phyloP scores from a whole-genome alignment of 106 monocot species.

The Dioscorea dumetorum region DNA sequence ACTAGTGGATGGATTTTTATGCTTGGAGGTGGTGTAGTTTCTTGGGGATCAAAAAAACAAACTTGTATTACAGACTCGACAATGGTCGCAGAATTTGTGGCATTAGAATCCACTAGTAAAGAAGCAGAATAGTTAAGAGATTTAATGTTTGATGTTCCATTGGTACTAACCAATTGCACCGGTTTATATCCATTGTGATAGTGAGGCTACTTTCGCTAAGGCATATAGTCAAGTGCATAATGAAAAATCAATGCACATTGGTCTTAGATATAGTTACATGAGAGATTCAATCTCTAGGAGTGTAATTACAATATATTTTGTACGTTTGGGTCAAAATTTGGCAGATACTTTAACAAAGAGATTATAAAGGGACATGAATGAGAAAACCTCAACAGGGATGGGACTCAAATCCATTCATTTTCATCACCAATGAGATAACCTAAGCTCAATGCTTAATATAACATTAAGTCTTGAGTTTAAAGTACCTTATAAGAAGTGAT shows the following conservation, averaged over 20 bases:
- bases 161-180: neutral
- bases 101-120: no score
- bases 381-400: neutral
- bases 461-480: no score
- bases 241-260: conserved; percentile 13
- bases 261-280: conserved; percentile 9
- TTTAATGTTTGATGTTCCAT: conserved; percentile 4
- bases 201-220: conserved; percentile 3
- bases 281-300: neutral
- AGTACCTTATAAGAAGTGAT: no score
- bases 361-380: neutral
- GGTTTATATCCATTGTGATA: conserved; percentile 9
- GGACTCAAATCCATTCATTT: neutral
- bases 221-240: conserved; percentile 2
- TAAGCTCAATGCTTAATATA: no score
- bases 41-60: no score
- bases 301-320: conserved; percentile 2
- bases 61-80: no score
- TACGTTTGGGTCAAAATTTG: neutral
- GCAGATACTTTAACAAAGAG: conserved; percentile 4
- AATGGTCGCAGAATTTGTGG: no score
- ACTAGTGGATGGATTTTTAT: neutral
- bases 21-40: no score
- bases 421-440: neutral
- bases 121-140: conserved; percentile 7